phyloP scores from a whole-genome alignment of 2,329 filamentous ascomycete species.

The Ceratocystis harringtonii region DNA sequence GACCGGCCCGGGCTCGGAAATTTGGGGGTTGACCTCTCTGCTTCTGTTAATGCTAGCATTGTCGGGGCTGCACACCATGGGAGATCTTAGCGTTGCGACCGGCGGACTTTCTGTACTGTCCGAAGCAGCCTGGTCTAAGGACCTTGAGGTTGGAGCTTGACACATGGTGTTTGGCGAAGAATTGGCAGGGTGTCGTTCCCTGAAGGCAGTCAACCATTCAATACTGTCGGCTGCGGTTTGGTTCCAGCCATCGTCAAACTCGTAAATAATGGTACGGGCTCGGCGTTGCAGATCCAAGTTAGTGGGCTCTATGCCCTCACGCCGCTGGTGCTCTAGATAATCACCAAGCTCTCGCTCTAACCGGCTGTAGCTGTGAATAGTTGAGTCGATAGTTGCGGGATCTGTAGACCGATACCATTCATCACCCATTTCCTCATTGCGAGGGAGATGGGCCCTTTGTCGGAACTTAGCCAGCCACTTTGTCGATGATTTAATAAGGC shows the following conservation, averaged over 20 bases:
- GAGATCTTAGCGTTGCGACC: not conserved
- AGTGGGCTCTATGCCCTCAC: conserved; percentile 33
- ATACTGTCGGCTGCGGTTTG: conserved; percentile 45
- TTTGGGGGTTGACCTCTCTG: not conserved
- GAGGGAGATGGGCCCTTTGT: conserved; percentile 40
- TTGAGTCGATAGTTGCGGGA: conserved; percentile 41
- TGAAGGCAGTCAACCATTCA: conserved; percentile 40
- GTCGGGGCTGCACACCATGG: not conserved
- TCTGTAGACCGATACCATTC: conserved; percentile 36
- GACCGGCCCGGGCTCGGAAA: not conserved
- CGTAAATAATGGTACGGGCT: conserved; percentile 47
- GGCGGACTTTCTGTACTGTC: not conserved
- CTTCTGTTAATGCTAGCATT: not conserved
- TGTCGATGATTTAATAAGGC: conserved; percentile 34
- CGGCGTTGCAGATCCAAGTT: conserved; percentile 41
- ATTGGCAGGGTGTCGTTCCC: conserved; percentile 27
- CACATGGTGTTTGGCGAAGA: not conserved
- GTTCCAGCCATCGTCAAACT: conserved; percentile 48
- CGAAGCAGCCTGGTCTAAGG: not conserved
- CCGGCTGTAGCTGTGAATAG: conserved; percentile 42
- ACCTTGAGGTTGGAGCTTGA: not conserved
- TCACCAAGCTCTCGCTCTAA: conserved; percentile 42
- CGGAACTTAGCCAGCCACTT: conserved; percentile 43
- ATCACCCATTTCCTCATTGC: conserved; percentile 39
- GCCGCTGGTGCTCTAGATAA: conserved; percentile 33